Evolutionary conservation across 169 alveolate genomes (phyloP).

Genomic region (Plasmodium vivax): DNA sequence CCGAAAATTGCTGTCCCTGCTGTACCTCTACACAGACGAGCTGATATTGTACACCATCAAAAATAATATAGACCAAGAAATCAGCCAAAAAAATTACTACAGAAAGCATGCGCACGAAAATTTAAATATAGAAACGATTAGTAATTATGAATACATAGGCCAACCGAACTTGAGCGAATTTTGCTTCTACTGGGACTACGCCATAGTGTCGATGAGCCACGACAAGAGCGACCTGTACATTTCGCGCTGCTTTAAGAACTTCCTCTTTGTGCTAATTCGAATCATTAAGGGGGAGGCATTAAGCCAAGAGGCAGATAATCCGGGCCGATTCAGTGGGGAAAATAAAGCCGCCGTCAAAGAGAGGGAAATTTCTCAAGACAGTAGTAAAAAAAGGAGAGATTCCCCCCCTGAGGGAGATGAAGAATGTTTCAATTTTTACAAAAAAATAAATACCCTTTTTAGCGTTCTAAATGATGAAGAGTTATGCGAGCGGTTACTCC

Average conservation of each 20-base stretch:
- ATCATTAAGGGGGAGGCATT: not conserved
- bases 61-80: slow-evolving; percentile 47
- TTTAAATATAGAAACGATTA: slow-evolving; percentile 24
- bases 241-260: slow-evolving; percentile 47
- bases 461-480: slow-evolving; percentile 10
- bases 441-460: not conserved
- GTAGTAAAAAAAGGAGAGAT: not conserved
- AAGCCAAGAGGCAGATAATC: not conserved
- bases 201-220: slow-evolving; percentile 72
- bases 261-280: slow-evolving; percentile 21
- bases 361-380: not conserved
- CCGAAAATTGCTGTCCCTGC: slow-evolving; percentile 55
- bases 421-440: not conserved
- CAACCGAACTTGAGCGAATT: slow-evolving; percentile 30
- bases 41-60: slow-evolving; percentile 59
- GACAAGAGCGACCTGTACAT: slow-evolving; percentile 61
- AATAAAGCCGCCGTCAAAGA: not conserved
- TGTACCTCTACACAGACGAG: slow-evolving; percentile 68
- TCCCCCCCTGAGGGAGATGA: not conserved
- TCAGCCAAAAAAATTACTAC: slow-evolving; percentile 33
- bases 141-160: slow-evolving; percentile 32
- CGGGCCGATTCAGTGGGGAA: not conserved
- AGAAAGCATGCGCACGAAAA: slow-evolving; percentile 24
- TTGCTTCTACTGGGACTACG: slow-evolving; percentile 73
- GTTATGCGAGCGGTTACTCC: not conserved